These are phyloP conservation scores for Hericium alpestre DNA, from an alignment of 768 basidiomycete species.

Conservation along the genomic window DNA sequence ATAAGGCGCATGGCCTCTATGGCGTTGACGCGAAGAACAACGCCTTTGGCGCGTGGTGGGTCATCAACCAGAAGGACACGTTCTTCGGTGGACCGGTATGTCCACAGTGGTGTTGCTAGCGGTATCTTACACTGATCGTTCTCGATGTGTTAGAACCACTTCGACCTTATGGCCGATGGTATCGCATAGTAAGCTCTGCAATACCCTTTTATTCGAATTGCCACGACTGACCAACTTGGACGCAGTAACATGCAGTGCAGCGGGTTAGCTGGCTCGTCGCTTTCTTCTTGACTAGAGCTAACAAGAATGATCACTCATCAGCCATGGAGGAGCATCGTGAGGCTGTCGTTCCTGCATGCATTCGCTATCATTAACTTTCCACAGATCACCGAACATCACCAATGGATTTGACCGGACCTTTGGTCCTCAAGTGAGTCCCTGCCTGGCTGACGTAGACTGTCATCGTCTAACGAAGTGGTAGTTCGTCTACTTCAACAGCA, in stretches of 20 bases:
- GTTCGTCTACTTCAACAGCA: not conserved
- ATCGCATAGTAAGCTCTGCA: not conserved
- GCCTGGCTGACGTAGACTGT: too few relatives aligned
- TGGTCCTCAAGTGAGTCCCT: conserved; percentile 15
- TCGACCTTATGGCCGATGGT: not conserved
- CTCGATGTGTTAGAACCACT: not conserved
- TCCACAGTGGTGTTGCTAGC: not conserved
- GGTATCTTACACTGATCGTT: not conserved
- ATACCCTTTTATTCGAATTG: too few relatives aligned
- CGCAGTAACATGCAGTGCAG: not conserved
- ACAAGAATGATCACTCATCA: not conserved
- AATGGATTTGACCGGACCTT: conserved; percentile 21
- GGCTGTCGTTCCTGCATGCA: not conserved
- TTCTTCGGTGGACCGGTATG: conserved; percentile 14
- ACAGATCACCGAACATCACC: conserved; percentile 17
- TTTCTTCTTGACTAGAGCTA: not conserved
- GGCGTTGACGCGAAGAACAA: conserved; percentile 4
- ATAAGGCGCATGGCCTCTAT: conserved; percentile 20
- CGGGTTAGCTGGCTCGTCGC: not conserved
- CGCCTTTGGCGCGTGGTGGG: conserved; percentile 20
- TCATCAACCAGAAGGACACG: conserved; percentile 20
- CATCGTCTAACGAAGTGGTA: too few relatives aligned
- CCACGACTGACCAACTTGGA: not conserved
- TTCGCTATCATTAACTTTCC: not conserved
- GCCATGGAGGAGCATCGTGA: not conserved